Conservation (phyloP, 768 basidiomycete species). For the Boletus tomentosulus region DNA sequence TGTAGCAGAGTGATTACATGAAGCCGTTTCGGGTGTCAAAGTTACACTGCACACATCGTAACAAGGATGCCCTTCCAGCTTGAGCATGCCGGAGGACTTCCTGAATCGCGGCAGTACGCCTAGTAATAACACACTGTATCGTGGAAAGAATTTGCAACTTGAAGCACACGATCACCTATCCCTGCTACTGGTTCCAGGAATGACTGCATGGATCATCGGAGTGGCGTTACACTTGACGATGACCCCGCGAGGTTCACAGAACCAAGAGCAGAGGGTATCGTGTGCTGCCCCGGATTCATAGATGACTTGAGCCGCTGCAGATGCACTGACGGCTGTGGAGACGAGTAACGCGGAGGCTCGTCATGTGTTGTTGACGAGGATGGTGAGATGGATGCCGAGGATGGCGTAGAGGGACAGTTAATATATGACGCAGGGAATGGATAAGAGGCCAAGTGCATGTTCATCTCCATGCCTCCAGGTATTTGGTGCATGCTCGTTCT, state of each 20-base stretch:
- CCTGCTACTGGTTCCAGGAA: not conserved
- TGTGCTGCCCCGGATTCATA: conserved; percentile 9
- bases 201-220: conserved; percentile 15
- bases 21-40: conserved; percentile 7
- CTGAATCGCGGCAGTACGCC: not conserved
- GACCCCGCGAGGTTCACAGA: conserved; percentile 19
- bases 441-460: conserved; percentile 7
- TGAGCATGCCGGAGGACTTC: not conserved
- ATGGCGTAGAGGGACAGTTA: conserved; percentile 54
- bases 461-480: conserved; percentile 13
- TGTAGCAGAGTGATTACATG: conserved; percentile 18
- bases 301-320: conserved; percentile 14
- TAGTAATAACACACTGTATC: not conserved
- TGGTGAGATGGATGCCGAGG: conserved; percentile 51
- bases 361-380: conserved; percentile 35
- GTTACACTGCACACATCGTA: conserved; percentile 12
- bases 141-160: not conserved
- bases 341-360: conserved; percentile 17
- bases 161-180: not conserved
- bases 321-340: conserved; percentile 14
- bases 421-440: conserved; percentile 34
- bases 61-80: not conserved
- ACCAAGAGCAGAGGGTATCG: conserved; percentile 9
- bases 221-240: conserved; percentile 22
- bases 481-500: conserved; percentile 16